These are phyloP conservation scores for Malassezia yamatoensis DNA, from an alignment of 1,284 basidiomycete genomes.

Conservation along the genomic window DNA sequence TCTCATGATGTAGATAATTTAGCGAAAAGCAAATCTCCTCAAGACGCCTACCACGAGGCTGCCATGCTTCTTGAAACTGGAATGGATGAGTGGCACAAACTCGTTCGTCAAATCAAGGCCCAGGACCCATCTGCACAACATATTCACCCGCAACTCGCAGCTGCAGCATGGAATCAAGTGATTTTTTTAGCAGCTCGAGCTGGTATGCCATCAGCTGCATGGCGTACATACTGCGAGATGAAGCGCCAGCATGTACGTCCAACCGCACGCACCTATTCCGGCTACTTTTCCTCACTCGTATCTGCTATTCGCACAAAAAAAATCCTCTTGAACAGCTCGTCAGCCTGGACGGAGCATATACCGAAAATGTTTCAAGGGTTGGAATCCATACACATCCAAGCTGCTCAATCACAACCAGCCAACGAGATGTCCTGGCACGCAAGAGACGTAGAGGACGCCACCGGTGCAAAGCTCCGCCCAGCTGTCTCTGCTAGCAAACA, in stretches of 20 bases:
- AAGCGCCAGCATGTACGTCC: constrained; percentile 6
- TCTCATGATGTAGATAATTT: constrained; percentile 7
- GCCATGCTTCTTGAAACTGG: neutral
- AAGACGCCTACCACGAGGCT: constrained; percentile 1
- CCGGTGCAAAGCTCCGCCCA: neutral
- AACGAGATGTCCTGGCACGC: neutral
- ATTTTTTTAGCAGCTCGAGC: constrained; percentile 10
- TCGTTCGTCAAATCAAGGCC: constrained; percentile 2
- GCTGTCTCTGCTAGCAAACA: neutral
- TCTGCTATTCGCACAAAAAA: neutral
- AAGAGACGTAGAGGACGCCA: neutral
- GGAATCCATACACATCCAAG: neutral
- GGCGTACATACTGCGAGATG: constrained; percentile 15
- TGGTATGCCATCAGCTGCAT: constrained; percentile 4
- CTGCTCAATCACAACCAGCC: neutral
- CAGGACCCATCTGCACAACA: neutral
- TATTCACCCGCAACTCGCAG: constrained; percentile 8
- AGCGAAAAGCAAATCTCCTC: neutral
- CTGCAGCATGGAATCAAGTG: constrained; percentile 17
- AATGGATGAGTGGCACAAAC: constrained; percentile 10
- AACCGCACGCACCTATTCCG: constrained; percentile 10
- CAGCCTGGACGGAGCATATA: constrained; percentile 2
- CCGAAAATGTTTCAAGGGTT: constrained; percentile 3
- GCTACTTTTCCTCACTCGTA: constrained; percentile 7
- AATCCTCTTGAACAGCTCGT: neutral